phyloP scores from a whole-genome alignment of 2,329 filamentous ascomycete species.

The Phyllosticta citrichinensis region DNA sequence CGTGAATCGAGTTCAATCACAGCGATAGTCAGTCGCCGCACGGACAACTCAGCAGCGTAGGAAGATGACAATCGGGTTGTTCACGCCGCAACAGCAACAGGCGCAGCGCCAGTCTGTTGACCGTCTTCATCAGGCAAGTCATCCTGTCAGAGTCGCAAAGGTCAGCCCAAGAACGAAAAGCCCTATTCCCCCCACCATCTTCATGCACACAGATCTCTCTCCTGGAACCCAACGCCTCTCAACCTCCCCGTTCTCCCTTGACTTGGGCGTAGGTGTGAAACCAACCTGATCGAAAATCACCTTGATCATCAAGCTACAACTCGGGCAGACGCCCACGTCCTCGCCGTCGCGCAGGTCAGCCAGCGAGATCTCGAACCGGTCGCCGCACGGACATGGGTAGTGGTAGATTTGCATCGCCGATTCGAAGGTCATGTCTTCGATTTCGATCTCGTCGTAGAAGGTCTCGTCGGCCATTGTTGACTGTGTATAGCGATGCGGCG shows the following conservation, averaged over 20 bases:
- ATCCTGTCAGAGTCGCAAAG: conserved; percentile 25
- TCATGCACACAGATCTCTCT: not conserved
- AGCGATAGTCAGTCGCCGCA: not conserved
- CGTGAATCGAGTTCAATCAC: not conserved
- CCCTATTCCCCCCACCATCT: not conserved
- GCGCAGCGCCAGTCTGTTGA: conserved; percentile 15
- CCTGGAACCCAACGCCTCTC: not conserved
- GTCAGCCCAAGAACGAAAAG: not conserved
- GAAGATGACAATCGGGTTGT: not conserved
- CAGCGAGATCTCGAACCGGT: conserved; percentile 85
- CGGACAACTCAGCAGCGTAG: not conserved
- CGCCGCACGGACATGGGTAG: conserved; percentile 94
- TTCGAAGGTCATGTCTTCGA: conserved; percentile 95
- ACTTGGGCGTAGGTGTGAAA: conserved; percentile 2
- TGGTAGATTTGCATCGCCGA: conserved; percentile 75
- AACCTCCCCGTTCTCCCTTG: not conserved
- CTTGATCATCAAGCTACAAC: conserved; percentile 91
- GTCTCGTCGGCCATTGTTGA: conserved; percentile 39
- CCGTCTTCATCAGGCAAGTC: conserved; percentile 41
- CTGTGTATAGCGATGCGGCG: not conserved
- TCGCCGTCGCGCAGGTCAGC: conserved; percentile 77
- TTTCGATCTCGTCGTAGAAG: conserved; percentile 95
- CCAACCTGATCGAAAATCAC: conserved; percentile 84
- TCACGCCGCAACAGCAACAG: conserved; percentile 33
- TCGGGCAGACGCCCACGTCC: conserved; percentile 94